Evolutionary conservation across 129 eudicot species (phyloP).

Genomic region (Pittosporum tobira): DNA sequence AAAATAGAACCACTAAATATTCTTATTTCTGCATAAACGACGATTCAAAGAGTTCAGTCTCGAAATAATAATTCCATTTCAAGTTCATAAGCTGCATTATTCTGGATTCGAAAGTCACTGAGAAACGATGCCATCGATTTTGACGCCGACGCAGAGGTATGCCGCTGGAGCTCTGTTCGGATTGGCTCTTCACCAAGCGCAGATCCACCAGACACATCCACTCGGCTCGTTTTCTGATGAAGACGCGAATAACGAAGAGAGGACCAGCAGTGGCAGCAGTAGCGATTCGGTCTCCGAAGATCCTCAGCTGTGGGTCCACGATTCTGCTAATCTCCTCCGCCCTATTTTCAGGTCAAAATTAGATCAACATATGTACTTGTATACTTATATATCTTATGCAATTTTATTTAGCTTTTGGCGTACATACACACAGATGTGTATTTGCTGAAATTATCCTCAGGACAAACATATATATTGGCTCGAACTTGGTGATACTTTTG

Average conservation of each 20-base stretch:
- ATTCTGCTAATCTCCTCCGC: slow-evolving; percentile 59
- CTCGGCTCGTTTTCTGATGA: slow-evolving; percentile 38
- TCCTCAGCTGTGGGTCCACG: slow-evolving; percentile 72
- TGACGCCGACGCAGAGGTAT: slow-evolving; percentile 70
- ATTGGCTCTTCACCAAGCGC: slow-evolving; percentile 77
- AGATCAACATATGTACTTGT: no score
- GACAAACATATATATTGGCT: no score
- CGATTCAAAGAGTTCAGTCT: no score
- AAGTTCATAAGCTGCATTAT: background rate
- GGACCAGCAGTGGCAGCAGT: slow-evolving; percentile 37
- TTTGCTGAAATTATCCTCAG: no score
- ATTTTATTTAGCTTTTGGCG: no score
- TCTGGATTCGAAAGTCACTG: background rate
- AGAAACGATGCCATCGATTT: slow-evolving; percentile 15
- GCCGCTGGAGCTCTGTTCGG: slow-evolving; percentile 88
- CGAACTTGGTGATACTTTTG: no score
- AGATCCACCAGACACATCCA: slow-evolving; percentile 64
- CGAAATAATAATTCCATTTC: no score
- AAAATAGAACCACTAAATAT: no score
- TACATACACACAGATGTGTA: no score
- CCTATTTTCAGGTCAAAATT: slow-evolving; percentile 64
- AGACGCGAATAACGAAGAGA: slow-evolving; percentile 26
- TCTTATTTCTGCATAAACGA: no score
- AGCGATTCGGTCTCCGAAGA: slow-evolving; percentile 65
- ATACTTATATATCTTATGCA: background rate